phyloP scores from a whole-genome alignment of 2,329 filamentous ascomycete species.

The Aspergillus fructus region DNA sequence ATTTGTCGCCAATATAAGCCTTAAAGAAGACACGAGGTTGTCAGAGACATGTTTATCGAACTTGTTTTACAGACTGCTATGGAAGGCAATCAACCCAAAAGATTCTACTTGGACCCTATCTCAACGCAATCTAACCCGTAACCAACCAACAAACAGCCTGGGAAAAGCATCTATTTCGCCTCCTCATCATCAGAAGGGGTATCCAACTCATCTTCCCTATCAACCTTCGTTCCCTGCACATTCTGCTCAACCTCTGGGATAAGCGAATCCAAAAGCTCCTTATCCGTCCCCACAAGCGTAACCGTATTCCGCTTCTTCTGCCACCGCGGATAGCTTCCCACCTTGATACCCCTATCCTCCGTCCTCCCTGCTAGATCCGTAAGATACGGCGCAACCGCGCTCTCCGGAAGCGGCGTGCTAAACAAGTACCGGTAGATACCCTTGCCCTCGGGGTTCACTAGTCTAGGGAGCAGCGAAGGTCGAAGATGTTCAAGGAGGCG shows the following conservation, averaged over 20 bases:
- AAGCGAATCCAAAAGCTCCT: slow-evolving; percentile 73
- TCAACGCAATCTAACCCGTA: no score
- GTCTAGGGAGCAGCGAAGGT: slow-evolving; percentile 65
- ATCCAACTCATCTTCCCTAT: slow-evolving; percentile 71
- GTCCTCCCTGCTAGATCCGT: slow-evolving; percentile 75
- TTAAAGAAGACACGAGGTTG: no score
- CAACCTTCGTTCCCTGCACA: slow-evolving; percentile 70
- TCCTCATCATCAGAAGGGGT: slow-evolving; percentile 32
- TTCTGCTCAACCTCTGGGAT: slow-evolving; percentile 74
- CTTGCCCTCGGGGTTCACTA: slow-evolving; percentile 78
- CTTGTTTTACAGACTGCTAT: no score
- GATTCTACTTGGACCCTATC: no score
- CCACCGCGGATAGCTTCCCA: slow-evolving; percentile 94
- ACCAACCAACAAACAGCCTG: no score
- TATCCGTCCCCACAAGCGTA: slow-evolving; percentile 77
- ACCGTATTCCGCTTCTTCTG: slow-evolving; percentile 85
- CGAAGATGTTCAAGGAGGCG: slow-evolving; percentile 74
- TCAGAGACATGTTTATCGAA: no score
- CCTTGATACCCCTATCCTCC: slow-evolving; percentile 76
- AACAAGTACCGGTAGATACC: slow-evolving; percentile 77
- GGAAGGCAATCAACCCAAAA: no score
- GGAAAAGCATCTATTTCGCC: neutral
- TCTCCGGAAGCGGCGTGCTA: slow-evolving; percentile 85
- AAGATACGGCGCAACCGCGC: slow-evolving; percentile 77
- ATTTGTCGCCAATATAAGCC: no score